These are phyloP conservation scores for Huntiella decipiens DNA, from an alignment of 2,329 filamentous ascomycete species.

Conservation along the genomic window DNA sequence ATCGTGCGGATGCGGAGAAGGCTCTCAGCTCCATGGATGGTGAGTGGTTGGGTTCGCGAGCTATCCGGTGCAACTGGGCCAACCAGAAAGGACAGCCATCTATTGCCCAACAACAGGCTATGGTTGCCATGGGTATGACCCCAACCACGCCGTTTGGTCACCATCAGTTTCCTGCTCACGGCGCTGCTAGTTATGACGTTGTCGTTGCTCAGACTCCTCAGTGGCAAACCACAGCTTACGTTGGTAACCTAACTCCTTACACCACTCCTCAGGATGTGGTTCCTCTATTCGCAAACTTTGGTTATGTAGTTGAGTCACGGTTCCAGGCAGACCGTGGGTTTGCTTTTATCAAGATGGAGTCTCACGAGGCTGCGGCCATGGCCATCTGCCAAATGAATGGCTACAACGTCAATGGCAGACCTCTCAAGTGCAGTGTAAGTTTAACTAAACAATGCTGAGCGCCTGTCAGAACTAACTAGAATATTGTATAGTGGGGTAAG, in stretches of 20 bases:
- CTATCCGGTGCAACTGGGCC: constrained; percentile 98
- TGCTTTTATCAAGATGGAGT: constrained; percentile 98
- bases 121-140: constrained; percentile 96
- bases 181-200: constrained; percentile 94
- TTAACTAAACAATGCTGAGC: not conserved
- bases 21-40: constrained; percentile 95
- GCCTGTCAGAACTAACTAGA: constrained; percentile 16
- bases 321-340: constrained; percentile 97
- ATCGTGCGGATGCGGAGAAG: constrained; percentile 85
- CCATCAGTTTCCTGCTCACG: constrained; percentile 94
- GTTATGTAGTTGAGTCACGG: constrained; percentile 88
- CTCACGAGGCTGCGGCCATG: constrained; percentile 94
- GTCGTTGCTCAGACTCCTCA: constrained; percentile 83
- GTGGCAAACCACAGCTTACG: constrained; percentile 98
- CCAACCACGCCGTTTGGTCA: constrained; percentile 91
- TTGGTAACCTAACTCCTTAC: constrained; percentile 93
- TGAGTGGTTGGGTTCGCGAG: constrained; percentile 94
- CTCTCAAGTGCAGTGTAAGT: constrained; percentile 93
- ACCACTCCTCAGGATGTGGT: constrained; percentile 92
- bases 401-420: constrained; percentile 93
- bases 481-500: constrained; percentile 71
- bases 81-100: constrained; percentile 99
- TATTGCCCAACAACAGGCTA: constrained; percentile 90
- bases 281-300: constrained; percentile 97
- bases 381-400: constrained; percentile 95